Percentiles rank a stretch among this genome's conserved stretches.
Conservation (phyloP, 495 filamentous ascomycete genomes). For the Annulohypoxylon maeteangense region DNA sequence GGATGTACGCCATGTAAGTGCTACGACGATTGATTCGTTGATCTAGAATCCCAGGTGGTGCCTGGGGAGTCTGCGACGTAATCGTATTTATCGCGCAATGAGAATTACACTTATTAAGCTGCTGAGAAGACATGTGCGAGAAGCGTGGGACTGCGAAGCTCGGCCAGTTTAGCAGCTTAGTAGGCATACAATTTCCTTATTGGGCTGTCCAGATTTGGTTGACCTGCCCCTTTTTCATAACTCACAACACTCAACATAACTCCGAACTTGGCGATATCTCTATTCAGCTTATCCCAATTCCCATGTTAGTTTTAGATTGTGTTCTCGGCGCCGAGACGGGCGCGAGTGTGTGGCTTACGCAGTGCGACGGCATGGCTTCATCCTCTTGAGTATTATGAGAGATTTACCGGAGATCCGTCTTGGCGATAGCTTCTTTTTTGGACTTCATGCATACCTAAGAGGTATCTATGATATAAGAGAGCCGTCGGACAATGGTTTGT, state of each 20-base stretch:
- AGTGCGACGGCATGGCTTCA: constrained; percentile 14
- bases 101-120: constrained; percentile 33
- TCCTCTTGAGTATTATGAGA: constrained; percentile 33
- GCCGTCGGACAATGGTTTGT: constrained; percentile 13
- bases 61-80: constrained; percentile 26
- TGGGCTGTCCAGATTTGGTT: constrained; percentile 20
- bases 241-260: constrained; percentile 22
- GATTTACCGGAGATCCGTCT: constrained; percentile 45
- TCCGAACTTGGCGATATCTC: constrained; percentile 39
- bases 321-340: constrained; percentile 40
- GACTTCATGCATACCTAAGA: constrained; percentile 11
- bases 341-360: constrained; percentile 27
- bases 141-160: constrained; percentile 8
- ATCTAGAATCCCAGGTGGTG: constrained; percentile 20
- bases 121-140: background rate
- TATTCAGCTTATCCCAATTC: constrained; percentile 31
- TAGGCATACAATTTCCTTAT: constrained; percentile 34
- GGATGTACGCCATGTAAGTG: constrained; percentile 39
- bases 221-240: constrained; percentile 19
- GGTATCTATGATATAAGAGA: constrained; percentile 3
- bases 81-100: constrained; percentile 43
- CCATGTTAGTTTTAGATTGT: constrained; percentile 38
- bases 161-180: constrained; percentile 5
- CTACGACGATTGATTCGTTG: constrained; percentile 39
- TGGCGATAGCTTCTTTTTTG: constrained; percentile 41